Base-by-base conservation (phyloP, 148 eudicot genomes). In the Rhododendron henanense region DNA sequence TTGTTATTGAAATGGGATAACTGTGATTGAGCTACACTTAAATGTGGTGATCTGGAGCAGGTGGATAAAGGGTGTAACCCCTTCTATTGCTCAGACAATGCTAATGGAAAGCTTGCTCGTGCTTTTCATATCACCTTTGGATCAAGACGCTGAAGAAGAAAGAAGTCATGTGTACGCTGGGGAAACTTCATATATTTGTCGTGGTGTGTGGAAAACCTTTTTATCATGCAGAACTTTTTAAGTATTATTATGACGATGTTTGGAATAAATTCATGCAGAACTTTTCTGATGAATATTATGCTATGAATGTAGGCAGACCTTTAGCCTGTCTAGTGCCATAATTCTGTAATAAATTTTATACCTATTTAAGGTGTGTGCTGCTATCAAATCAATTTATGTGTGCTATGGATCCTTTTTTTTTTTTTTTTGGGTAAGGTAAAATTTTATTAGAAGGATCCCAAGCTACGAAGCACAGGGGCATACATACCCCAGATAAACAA, bases 1-100 rank as follows among this genome's bases (percentile, higher is more conserved):
- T 19, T 80, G 84, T 47, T 6, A 37, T 59, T 50, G 48, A 69
- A 33, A 69, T 50, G n/a, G 71, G 55, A n/a, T 37, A 51, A 81
- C 18, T 18, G 23, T 23, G 76, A 33, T 33, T 71, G 76, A 71
- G 16, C 39, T 31, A 71, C 37, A 0, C 18, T 69, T 14, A 71
- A 67, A 35, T 63, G 65, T 65, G 69, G 85, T 67, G 61, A 83
- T 80, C 39, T 76, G 83, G 13, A 78, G 79, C 83, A 63, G 78
- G 35, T 77, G 76, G 74, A 39, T 23, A 41, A 65, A 76, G 71
- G 53, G 55, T 28, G 59, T 57, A 31, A 9, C 87, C 25, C 55
- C 63, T 23, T 78, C 45, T 13, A 10, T 51, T 80, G 87, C 79
- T 86, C 71, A 23, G 18, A 10, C 65, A 59, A 11, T 33, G 61